phyloP scores from a whole-genome alignment of 805 yeast species.

The Yarrowia divulgata region DNA sequence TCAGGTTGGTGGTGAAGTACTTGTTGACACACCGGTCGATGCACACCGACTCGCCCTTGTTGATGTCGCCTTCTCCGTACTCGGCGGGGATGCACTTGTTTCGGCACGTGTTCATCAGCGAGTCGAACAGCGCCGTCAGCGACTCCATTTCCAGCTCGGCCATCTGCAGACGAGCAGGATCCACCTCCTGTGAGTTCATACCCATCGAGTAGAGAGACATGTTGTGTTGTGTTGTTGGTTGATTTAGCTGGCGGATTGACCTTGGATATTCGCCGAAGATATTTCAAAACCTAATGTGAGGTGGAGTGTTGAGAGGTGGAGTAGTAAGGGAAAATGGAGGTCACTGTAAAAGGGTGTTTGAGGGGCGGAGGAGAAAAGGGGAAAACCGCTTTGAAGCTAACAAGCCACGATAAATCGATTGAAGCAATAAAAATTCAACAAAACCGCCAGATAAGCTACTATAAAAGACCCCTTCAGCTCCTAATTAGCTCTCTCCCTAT shows the following conservation, averaged over 20 bases:
- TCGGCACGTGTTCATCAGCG: slow-evolving; percentile 66
- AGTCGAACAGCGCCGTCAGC: slow-evolving; percentile 48
- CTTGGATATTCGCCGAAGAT: not conserved
- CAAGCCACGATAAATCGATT: not conserved
- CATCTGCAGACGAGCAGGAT: slow-evolving; percentile 47
- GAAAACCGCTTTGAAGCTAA: not conserved
- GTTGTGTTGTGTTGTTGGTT: slow-evolving; percentile 2
- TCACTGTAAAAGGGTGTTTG: not conserved
- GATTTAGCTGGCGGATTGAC: too few species aligned
- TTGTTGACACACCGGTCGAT: slow-evolving; percentile 86
- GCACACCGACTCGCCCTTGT: slow-evolving; percentile 84
- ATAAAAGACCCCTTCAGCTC: too few species aligned
- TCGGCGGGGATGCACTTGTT: slow-evolving; percentile 84
- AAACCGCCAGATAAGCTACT: too few species aligned
- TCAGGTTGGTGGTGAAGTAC: slow-evolving; percentile 73
- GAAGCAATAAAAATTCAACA: not conserved
- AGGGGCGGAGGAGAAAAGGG: not conserved
- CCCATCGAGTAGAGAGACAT: slow-evolving; percentile 52
- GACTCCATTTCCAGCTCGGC: slow-evolving; percentile 51
- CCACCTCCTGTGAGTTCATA: slow-evolving; percentile 48
- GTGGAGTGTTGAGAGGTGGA: too few species aligned
- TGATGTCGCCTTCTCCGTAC: slow-evolving; percentile 83
- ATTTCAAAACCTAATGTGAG: slow-evolving; percentile 27
- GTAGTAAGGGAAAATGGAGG: not conserved
- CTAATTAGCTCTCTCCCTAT: too few species aligned